Base-by-base conservation (phyloP, 192 early-diverging fungal species). In the Endogone sp. region DNA sequence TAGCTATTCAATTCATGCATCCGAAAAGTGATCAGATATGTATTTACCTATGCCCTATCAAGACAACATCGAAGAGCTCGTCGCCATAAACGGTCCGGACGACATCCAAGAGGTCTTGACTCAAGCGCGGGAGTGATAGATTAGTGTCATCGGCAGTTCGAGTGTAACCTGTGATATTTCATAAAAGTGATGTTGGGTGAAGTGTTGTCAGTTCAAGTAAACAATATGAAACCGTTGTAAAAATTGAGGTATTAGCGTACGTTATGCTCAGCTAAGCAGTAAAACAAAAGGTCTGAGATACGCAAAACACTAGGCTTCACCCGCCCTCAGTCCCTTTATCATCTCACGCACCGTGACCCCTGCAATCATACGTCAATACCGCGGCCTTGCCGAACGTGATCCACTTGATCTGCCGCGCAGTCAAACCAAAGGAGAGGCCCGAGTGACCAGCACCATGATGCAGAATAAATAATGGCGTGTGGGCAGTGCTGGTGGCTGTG, bases 21-120 rank as follows among this genome's bases (percentile, higher is more conserved):
- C n/a, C n/a, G n/a, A n/a, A n/a, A n/a, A n/a, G n/a, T n/a, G n/a
- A n/a, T n/a, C n/a, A n/a, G n/a, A n/a, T n/a, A n/a, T n/a, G n/a
- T n/a, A n/a, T n/a, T 37, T 81, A 89, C 88, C 88, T 94, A 68
- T 94, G 92, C 8, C 92, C 92, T n/a, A 93, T 83, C 6, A 94
- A 75, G 24, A 92, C 75, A 28, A 91, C 74, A 37, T 90, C 85
- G 0, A 82, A 78, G 6, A 9, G 55, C 23, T 82, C 72, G 21
- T 82, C 72, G 2, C 82, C 80, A 59, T 85, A 86, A 29, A 88
- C 27, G 2, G 70, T 29, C 4, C 68, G 62, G 21, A 92, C 64
- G 0, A 90, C 63, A 16, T 81, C 76, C 10, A 74, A 66, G 24
- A 90, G 70, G 73, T 94, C 92, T 11, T 76, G 69, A 21, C 84